phyloP scores from a whole-genome alignment of 2,329 filamentous ascomycete genomes.

The Emergomyces orientalis region DNA sequence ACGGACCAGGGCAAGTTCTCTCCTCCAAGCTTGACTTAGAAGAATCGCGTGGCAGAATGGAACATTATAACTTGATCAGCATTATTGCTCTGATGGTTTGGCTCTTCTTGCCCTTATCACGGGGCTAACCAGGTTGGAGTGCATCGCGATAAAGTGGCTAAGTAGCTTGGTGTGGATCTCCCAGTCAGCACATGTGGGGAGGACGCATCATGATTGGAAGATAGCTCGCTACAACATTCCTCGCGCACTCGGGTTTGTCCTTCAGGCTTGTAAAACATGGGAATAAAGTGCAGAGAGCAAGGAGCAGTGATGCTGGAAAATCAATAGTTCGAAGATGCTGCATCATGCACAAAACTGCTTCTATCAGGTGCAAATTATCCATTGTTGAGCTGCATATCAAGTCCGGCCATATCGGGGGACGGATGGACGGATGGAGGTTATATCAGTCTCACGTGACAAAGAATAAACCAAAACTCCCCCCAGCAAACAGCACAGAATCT shows the following conservation, averaged over 20 bases:
- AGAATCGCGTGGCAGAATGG: neutral
- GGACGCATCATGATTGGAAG: constrained; percentile 1
- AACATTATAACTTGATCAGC: neutral
- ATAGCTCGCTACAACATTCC: neutral
- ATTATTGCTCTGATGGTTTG: neutral
- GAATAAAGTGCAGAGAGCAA: neutral
- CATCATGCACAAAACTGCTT: neutral
- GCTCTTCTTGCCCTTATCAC: neutral
- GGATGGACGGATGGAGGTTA: too few relatives aligned
- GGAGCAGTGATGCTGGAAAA: neutral
- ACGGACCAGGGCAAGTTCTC: neutral
- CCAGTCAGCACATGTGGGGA: neutral
- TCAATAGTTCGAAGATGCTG: neutral
- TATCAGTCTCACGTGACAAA: too few relatives aligned
- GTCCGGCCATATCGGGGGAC: too few relatives aligned
- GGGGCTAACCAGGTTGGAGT: neutral
- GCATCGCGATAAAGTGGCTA: neutral
- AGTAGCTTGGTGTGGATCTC: too few relatives aligned
- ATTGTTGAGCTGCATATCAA: too few relatives aligned
- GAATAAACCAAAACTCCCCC: too few relatives aligned
- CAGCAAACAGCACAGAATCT: too few relatives aligned
- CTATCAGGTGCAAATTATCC: too few relatives aligned
- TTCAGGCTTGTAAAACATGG: neutral
- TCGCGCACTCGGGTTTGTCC: neutral
- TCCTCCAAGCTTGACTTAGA: neutral